phyloP scores from a whole-genome alignment of 2,329 filamentous ascomycete genomes.

The Exophiala sideris region DNA sequence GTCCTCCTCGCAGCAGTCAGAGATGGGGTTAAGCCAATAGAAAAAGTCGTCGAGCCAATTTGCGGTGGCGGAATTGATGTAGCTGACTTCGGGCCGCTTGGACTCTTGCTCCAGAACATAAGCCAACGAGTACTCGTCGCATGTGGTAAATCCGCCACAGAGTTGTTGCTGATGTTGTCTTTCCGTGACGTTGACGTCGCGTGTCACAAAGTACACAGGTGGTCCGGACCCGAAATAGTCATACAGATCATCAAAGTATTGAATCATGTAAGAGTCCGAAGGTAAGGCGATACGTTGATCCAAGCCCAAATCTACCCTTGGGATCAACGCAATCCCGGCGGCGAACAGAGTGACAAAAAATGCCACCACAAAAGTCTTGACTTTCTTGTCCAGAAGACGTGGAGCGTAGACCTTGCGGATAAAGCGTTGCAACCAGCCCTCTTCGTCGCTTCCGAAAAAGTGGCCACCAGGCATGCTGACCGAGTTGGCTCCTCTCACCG shows the following conservation, averaged over 20 bases:
- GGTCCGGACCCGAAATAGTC: slow-evolving; percentile 87
- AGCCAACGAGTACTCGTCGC: slow-evolving; percentile 75
- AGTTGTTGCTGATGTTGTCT: slow-evolving; percentile 76
- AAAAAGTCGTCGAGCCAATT: slow-evolving; percentile 98
- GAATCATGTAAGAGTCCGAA: slow-evolving; percentile 88
- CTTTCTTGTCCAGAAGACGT: slow-evolving; percentile 70
- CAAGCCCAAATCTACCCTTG: slow-evolving; percentile 78
- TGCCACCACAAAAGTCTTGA: slow-evolving; percentile 72
- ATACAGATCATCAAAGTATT: slow-evolving; percentile 95
- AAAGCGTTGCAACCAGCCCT: slow-evolving; percentile 78
- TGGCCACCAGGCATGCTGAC: slow-evolving; percentile 61
- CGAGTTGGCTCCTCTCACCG: slow-evolving; percentile 71
- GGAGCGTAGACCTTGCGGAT: slow-evolving; percentile 90
- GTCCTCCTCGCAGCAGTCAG: slow-evolving; percentile 71
- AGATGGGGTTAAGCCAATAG: slow-evolving; percentile 86
- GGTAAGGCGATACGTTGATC: slow-evolving; percentile 95
- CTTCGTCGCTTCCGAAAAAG: slow-evolving; percentile 73
- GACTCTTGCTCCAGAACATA: slow-evolving; percentile 93
- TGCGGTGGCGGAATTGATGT: slow-evolving; percentile 80
- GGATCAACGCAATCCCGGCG: slow-evolving; percentile 77
- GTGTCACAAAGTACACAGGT: slow-evolving; percentile 93
- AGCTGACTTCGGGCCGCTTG: slow-evolving; percentile 82
- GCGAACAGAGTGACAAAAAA: slow-evolving; percentile 86
- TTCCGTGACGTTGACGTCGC: slow-evolving; percentile 73
- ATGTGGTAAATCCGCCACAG: slow-evolving; percentile 87